Evolutionary conservation across 352 stramenopile genomes (phyloP), one percentile per base, ranked within the genome.

Genomic region (Phytopythium aichiense): DNA sequence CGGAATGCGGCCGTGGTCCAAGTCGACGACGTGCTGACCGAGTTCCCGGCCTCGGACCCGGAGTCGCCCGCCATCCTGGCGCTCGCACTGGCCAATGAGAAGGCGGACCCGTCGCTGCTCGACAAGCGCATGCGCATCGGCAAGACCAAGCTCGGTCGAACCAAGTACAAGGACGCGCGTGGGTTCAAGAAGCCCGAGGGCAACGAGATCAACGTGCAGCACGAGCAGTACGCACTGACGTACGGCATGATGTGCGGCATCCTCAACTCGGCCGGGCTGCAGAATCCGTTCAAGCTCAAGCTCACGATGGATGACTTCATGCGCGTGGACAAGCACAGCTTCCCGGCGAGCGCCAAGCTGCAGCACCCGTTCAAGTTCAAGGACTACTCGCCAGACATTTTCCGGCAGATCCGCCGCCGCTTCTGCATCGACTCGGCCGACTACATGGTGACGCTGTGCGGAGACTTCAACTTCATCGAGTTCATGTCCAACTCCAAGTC

Each of bases 161-260:
- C 67, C n/a, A 77, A 74, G 51, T 90, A 84, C 66, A 77, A 81
- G 28, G 65, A 67, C 13, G 68, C 70, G n/a, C 71, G 78, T 31
- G 82, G 71, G 46, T 88, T 89, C 64, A 88, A 87, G 56, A 75
- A 83, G 40, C 85, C 82, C 6, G 74, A 69, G 30, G 84, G 84
- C 33, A 90, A 91, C 52, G 81, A 91, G 37, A 92, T 92, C 62
- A 74, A 92, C 60, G 67, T 83, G 23, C 70, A 95, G 72, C 96
- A 99, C 69, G 95, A 98, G 67, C 87, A 99, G 65, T 99, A 99
- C 75, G 94, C 96, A 49, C 83, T 99, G 23, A 98, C 96, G 16
- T 98, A 99, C 70, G 97, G 97, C 57, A 98, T 99, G 71, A 99
- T 99, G 97, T 95, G 98, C 46, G 97, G 97, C 23, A 98, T 99